Evolutionary conservation across 139 green algal genomes (phyloP), one percentile per base, ranked within the genome.

Genomic region (Picochlorum sp.): DNA sequence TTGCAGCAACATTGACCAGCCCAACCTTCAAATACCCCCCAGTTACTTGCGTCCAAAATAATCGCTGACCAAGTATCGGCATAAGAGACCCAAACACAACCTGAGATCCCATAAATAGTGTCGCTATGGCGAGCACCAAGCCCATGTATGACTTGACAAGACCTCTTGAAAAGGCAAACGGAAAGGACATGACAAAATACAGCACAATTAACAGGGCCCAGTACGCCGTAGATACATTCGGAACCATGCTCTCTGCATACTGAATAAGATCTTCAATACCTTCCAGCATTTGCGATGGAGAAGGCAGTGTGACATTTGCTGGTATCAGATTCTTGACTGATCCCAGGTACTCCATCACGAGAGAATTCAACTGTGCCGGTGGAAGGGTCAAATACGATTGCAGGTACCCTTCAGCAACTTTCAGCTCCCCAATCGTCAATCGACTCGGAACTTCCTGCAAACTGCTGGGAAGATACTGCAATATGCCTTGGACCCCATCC

Each of bases 11-110:
- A 9, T 62, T 62, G 6, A 72, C 57, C 1, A 60, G 9, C 6
- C 55, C 66, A 15, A 72, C 57, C 15, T 72, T 72, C 26, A 67
- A 47, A 57, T 72, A 72, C 14, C 66, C 66, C 0, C 37, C 62
- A 8, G 55, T 45, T 24, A 67, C 41, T 63, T 57, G 37, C 6
- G 57, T 65, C 66, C 66, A 72, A 44, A 60, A 72, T 7, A 67
- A 41, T 4, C 37, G 4, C 6, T 23, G 16, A 6, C 57, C 66
- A 13, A 72, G 14, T 6, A 44, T 21, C 3, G 66, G 66, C 57
- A 66, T 31, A 0, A 72, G 21, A n/a, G 21, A 59, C 38, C 26
- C 66, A 62, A 72, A 72, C 0, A 72, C 41, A 14, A 67, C 18
- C 51, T 64, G 56, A 23, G 44, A 61, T 11, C 26, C 41, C n/a